These are phyloP conservation scores for Capsella rubella DNA, from an alignment of 441 rosid species.

Conservation along the genomic window DNA sequence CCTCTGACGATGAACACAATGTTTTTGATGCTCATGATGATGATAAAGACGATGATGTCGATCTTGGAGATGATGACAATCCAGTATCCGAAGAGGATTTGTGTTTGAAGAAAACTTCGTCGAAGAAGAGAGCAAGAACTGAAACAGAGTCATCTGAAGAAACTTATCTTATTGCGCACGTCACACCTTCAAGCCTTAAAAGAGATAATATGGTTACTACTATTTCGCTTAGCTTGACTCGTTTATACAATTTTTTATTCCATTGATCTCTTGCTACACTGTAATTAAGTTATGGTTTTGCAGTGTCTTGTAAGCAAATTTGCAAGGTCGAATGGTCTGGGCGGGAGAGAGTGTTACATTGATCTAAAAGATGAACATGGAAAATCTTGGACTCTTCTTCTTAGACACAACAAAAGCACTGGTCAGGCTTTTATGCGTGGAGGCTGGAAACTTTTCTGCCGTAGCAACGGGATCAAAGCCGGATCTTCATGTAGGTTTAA, in stretches of 20 bases:
- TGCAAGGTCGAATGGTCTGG: conserved; percentile 22
- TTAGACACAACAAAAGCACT: conserved; percentile 12
- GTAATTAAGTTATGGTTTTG: background rate
- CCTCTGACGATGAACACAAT: conserved; percentile 1
- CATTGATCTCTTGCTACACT: background rate
- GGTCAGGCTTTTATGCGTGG: conserved; percentile 14
- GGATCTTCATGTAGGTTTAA: conserved; percentile 6
- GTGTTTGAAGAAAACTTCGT: background rate
- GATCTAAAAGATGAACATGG: conserved; percentile 8
- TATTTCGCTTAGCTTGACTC: background rate
- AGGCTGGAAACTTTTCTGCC: conserved; percentile 23
- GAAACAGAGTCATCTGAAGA: background rate
- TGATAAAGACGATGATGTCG: too few relatives aligned
- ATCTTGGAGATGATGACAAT: background rate
- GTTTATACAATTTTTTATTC: background rate
- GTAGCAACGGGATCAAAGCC: background rate
- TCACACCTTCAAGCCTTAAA: conserved; percentile 21
- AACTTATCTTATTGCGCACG: conserved; percentile 21
- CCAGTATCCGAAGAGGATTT: background rate
- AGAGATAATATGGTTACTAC: conserved; percentile 22
- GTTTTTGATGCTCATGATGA: background rate
- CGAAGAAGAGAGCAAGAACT: conserved; percentile 8
- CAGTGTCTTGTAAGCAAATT: conserved; percentile 7
- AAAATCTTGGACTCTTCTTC: conserved; percentile 25
- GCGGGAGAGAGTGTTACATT: conserved; percentile 2